phyloP scores from a whole-genome alignment of 2,329 filamentous ascomycete species.

The Hymenoscyphus occultus region DNA sequence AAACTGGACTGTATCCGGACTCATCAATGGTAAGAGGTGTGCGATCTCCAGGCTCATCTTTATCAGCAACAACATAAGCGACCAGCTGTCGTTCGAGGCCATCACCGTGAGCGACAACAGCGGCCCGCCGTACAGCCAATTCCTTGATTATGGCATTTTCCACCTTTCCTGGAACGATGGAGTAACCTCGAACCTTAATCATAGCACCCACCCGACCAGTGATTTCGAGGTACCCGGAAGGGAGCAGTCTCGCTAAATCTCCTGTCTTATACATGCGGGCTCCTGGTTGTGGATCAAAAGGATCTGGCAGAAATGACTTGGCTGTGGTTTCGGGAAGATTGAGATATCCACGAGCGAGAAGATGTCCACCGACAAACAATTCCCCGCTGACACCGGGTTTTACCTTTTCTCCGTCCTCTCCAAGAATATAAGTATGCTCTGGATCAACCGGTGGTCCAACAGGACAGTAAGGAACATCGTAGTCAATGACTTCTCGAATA shows the following conservation, averaged over 20 bases:
- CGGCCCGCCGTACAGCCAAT: constrained; percentile 68
- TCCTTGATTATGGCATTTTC: constrained; percentile 69
- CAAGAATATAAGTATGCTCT: constrained; percentile 68
- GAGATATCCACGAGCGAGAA: constrained; percentile 74
- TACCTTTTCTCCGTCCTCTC: constrained; percentile 65
- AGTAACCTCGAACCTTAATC: constrained; percentile 83
- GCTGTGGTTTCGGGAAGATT: constrained; percentile 77
- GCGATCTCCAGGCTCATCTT: constrained; percentile 55
- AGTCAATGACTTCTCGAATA: constrained; percentile 63
- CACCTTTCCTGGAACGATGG: constrained; percentile 76
- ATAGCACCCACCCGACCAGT: constrained; percentile 84
- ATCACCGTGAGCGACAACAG: constrained; percentile 71
- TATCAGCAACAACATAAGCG: constrained; percentile 71
- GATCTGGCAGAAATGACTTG: constrained; percentile 65
- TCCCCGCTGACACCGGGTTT: constrained; percentile 64
- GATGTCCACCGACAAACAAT: constrained; percentile 69
- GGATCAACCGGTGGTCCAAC: constrained; percentile 69
- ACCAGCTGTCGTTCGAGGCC: constrained; percentile 73
- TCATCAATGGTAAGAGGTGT: constrained; percentile 64
- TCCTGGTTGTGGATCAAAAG: constrained; percentile 56
- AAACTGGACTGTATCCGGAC: constrained; percentile 66
- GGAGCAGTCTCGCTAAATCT: constrained; percentile 77
- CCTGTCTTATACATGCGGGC: constrained; percentile 80
- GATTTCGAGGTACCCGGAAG: constrained; percentile 80
- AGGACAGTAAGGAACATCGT: constrained; percentile 66